Conservation (phyloP, 2,329 filamentous ascomycete genomes). For the Fusarium gaditjirri region DNA sequence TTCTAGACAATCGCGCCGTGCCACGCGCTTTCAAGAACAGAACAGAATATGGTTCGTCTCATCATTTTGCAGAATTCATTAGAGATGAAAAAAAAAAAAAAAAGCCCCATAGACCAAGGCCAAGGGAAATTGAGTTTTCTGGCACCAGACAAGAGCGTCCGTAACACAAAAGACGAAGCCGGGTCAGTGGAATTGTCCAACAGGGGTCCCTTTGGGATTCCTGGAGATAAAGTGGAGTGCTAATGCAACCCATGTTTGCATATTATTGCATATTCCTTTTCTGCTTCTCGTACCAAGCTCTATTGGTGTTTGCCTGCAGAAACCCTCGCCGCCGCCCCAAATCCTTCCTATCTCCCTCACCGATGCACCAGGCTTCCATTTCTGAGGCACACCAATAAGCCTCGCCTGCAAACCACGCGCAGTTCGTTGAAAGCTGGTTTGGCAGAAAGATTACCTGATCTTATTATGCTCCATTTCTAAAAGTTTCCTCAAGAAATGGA, state of each 20-base stretch:
- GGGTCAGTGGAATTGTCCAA: not conserved
- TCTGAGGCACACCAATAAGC: slow-evolving; percentile 10
- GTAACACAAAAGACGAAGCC: not conserved
- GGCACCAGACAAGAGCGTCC: not conserved
- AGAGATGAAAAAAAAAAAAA: not conserved
- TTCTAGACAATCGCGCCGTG: not conserved
- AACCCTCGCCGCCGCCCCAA: slow-evolving; percentile 8
- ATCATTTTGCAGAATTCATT: not conserved
- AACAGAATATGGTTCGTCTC: not conserved
- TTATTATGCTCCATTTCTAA: not conserved
- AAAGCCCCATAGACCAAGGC: not conserved
- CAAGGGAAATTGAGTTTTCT: not conserved
- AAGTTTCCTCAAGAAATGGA: not conserved
- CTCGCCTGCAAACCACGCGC: not conserved
- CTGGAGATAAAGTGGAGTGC: slow-evolving; percentile 26
- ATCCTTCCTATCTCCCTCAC: slow-evolving; percentile 27
- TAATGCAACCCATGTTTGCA: slow-evolving; percentile 5
- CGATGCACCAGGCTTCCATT: slow-evolving; percentile 19
- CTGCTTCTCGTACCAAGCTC: slow-evolving; percentile 30
- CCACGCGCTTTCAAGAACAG: not conserved
- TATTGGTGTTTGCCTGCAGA: slow-evolving; percentile 39
- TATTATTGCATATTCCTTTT: slow-evolving; percentile 24
- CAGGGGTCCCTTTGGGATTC: slow-evolving; percentile 17
- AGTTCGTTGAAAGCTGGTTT: slow-evolving; percentile 6
- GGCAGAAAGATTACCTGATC: not conserved